Evolutionary conservation across 202 grass and related monocot species (phyloP), one percentile per base, ranked within the genome.

Genomic region (Carex arenaria): DNA sequence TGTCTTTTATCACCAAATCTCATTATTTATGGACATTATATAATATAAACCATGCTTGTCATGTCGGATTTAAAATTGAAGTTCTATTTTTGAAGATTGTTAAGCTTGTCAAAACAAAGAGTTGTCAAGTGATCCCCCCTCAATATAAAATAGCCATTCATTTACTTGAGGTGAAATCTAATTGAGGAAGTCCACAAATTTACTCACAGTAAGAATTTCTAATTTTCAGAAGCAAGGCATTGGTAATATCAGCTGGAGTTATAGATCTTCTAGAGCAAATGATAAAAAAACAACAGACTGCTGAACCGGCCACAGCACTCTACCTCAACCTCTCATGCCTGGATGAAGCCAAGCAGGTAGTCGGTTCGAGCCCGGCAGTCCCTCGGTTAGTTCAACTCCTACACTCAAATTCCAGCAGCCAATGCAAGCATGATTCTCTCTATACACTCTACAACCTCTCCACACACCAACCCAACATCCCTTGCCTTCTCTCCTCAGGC

Each of bases 291-390:
- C 88, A 79, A 53, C 49, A 14, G 14, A 89, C 89, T 52, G 64
- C 75, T 54, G 93, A 89, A 79, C 77, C 84, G 49, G 89, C 89
- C 55, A 86, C 88, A 10, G 96, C 96, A 63, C 88, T 99, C 12
- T 99, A 99, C 87, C 89, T 95, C 51, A 95, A 95, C 67, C 89
- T 99, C 61, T 99, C 93, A 31, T 92, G 89, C 54, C 86, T 99
- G 12, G 83, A 90, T 30, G 91, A 99, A 19, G 93, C 96, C 60
- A 99, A 94, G 84, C 78, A 72, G 0, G 7, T 91, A 38, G 96
- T 94, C 2, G 89, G 93, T 55, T 96, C 85, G 8, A 99, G 91
- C 36, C 85, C 88, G 34, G 93, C 89, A 0, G 86, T 96, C 38
- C 42, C 73, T 10, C 93, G 89, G 67, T 85, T 96, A 62, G 81